These are phyloP conservation scores for Triticum turgidum DNA, from an alignment of 176 grass and related monocot genomes.

Conservation along the genomic window DNA sequence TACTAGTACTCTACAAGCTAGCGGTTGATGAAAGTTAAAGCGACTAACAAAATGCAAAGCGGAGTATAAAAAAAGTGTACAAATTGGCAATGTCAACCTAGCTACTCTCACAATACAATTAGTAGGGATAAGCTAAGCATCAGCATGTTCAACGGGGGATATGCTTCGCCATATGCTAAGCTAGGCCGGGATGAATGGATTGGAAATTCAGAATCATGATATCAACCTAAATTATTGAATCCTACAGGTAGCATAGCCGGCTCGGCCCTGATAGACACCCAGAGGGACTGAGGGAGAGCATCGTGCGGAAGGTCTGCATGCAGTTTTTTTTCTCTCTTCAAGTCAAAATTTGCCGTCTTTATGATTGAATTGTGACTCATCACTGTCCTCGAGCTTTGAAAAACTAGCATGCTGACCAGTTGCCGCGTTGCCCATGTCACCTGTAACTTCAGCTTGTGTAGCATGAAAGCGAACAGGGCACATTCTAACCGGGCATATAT, in stretches of 20 bases:
- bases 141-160: background rate
- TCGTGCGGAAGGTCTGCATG: too few relatives aligned
- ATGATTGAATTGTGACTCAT: too few relatives aligned
- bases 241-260: background rate
- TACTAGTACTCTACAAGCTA: too few relatives aligned
- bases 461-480: background rate
- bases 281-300: too few relatives aligned
- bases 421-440: background rate
- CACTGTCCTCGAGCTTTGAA: background rate
- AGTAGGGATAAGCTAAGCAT: background rate
- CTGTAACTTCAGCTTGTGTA: background rate
- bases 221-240: background rate
- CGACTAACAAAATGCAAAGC: background rate
- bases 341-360: background rate
- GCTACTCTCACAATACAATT: background rate
- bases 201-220: background rate
- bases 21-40: too few relatives aligned
- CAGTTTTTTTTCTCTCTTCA: background rate
- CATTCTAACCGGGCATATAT: background rate
- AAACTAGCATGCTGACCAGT: background rate
- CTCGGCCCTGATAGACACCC: too few relatives aligned
- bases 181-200: background rate
- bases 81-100: background rate
- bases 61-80: background rate
- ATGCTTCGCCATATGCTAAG: background rate